A percentile compares a stretch with the other conserved stretches of the same genome.
Conservation (phyloP, 306 rosid genomes). For the Mucuna pruriens region DNA sequence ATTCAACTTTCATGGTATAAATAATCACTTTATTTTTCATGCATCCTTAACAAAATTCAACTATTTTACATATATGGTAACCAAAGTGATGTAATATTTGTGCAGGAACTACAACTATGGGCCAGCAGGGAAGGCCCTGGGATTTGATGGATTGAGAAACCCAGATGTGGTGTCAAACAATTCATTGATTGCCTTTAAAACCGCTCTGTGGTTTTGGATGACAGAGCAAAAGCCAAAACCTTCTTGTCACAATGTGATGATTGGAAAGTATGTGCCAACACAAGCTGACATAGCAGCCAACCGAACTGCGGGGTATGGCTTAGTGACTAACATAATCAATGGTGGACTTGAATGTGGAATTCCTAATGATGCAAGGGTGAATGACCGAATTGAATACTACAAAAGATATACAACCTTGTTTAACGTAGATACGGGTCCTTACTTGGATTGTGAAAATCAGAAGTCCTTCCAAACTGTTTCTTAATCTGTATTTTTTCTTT, state of each 20-base stretch:
- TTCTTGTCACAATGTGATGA: conserved; percentile 81
- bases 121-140: conserved; percentile 71
- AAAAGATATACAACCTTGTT: conserved; percentile 58
- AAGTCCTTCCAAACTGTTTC: conserved; percentile 43
- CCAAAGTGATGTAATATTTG: too few relatives aligned
- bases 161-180: conserved; percentile 68
- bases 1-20: conserved; percentile 74
- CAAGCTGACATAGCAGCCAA: conserved; percentile 62
- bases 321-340: conserved; percentile 74
- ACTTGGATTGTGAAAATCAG: conserved; percentile 67
- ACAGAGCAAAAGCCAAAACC: conserved; percentile 64
- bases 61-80: too few relatives aligned
- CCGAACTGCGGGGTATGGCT: conserved; percentile 65
- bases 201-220: conserved; percentile 88
- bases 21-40: too few relatives aligned
- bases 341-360: conserved; percentile 80
- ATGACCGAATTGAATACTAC: conserved; percentile 69
- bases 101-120: conserved; percentile 81
- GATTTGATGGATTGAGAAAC: conserved; percentile 69
- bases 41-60: too few relatives aligned
- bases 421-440: conserved; percentile 58
- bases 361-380: conserved; percentile 55
- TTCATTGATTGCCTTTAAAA: conserved; percentile 62
- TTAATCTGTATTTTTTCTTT: neutral
- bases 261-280: conserved; percentile 59